A percentile compares a stretch with the other conserved stretches of the same genome.
phyloP scores from a whole-genome alignment of 1,284 basidiomycete genomes.

The Rhodotorula sp. region DNA sequence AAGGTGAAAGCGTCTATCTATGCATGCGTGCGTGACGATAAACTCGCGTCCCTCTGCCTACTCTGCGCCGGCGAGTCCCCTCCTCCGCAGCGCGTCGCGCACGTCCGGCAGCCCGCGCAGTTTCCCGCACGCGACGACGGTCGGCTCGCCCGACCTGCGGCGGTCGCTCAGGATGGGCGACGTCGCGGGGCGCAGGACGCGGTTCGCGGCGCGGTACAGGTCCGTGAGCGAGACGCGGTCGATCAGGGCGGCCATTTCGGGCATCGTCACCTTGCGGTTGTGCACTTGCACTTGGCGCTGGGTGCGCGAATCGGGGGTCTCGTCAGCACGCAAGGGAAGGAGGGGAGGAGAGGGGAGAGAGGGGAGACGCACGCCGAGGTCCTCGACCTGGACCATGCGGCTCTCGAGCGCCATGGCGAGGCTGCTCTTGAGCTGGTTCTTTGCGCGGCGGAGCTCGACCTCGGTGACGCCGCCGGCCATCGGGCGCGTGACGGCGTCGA shows the following conservation, averaged over 20 bases:
- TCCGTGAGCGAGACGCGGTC: constrained; percentile 74
- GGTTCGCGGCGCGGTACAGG: constrained; percentile 69
- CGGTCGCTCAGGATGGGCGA: constrained; percentile 49
- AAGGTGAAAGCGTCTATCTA: no score
- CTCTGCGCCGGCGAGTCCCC: constrained; percentile 29
- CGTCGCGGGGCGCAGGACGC: constrained; percentile 59
- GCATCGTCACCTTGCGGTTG: constrained; percentile 77
- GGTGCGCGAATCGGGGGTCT: background rate
- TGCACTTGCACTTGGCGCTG: constrained; percentile 81
- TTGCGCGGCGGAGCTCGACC: constrained; percentile 77
- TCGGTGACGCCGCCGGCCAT: constrained; percentile 58
- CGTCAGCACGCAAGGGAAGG: background rate
- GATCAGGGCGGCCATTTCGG: constrained; percentile 90
- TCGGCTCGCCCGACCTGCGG: constrained; percentile 50
- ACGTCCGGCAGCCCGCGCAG: constrained; percentile 50
- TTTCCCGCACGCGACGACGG: constrained; percentile 54
- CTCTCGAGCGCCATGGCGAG: constrained; percentile 96
- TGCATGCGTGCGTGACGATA: no score
- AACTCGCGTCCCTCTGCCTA: background rate
- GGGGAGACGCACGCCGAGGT: constrained; percentile 73
- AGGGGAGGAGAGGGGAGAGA: background rate
- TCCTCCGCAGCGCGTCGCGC: constrained; percentile 24
- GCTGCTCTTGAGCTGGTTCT: constrained; percentile 93
- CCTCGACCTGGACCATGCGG: constrained; percentile 84
- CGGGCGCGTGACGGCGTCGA: constrained; percentile 55